Evolutionary conservation across 495 filamentous ascomycete species (phyloP), one percentile per base, ranked within the genome.

Genomic region (Recurvomyces mirabilis): DNA sequence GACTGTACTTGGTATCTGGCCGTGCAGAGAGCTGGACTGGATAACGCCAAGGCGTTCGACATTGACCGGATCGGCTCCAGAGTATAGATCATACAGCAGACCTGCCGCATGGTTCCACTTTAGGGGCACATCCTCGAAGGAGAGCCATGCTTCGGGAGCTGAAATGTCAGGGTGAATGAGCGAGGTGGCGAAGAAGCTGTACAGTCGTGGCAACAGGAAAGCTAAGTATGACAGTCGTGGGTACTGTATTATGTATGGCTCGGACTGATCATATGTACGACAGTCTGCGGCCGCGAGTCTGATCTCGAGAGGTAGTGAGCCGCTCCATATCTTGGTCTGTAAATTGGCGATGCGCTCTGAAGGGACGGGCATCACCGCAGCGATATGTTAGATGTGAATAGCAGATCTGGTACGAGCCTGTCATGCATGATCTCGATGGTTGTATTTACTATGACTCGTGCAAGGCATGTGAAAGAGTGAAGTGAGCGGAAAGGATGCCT

Each of bases 101-200:
- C 93, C 91, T 23, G 89, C 64, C 1, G 89, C 82, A 45, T 93
- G 82, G 62, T 94, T 67, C 82, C 87, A 81, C 77, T 93, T 81
- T 67, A 88, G 60, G 54, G 87, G 79, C 60, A 98, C 77, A 24
- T 69, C 69, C 52, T 85, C 78, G 55, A 80, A 82, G 5, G 75
- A 75, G 40, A 86, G 72, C 81, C 81, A 85, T 20, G 77, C 80
- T 29, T 77, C 72, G 29, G 75, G 67, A 10, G 74, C 61, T n/a
- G 65, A 53, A 23, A 68, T 67, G 18, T 67, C 62, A 0, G 77
- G 68, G 41, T 81, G 61, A 55, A 89, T 93, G 17, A 93, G 72
- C 47, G 70, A 82, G 1, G 76, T 64, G 0, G 67, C 58, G 65
- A 88, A 96, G 71, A 91, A 96, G 41, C 74, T 67, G 40, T 77